Conservation (phyloP, 2,329 filamentous ascomycete species). For the Paraphaeosphaeria minitans region DNA sequence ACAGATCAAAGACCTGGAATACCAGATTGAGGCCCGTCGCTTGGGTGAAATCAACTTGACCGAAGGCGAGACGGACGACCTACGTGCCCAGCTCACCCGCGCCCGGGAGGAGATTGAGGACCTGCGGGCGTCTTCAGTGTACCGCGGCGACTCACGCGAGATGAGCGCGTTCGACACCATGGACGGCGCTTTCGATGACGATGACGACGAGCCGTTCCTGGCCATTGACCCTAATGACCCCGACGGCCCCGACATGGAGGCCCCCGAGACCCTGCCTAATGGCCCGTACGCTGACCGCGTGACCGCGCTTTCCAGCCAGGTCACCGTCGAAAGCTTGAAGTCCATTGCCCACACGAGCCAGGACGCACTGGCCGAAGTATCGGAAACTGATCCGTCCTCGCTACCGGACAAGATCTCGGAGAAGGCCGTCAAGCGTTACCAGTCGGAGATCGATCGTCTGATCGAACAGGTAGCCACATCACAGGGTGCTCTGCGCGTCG, state of each 20-base stretch:
- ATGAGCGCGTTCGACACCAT: slow-evolving; percentile 28
- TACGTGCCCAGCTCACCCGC: slow-evolving; percentile 42
- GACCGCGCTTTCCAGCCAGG: slow-evolving; percentile 33
- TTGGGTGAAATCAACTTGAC: slow-evolving; percentile 47
- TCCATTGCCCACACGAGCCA: slow-evolving; percentile 32
- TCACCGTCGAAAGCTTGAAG: slow-evolving; percentile 35
- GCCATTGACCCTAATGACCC: slow-evolving; percentile 43
- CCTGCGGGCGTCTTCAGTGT: slow-evolving; percentile 38
- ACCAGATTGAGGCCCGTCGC: slow-evolving; percentile 43
- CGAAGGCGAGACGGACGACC: slow-evolving; percentile 41
- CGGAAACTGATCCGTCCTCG: slow-evolving; percentile 17
- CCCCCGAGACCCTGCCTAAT: slow-evolving; percentile 25
- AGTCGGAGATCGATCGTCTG: slow-evolving; percentile 49
- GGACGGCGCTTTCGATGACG: slow-evolving; percentile 36
- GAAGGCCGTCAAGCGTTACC: slow-evolving; percentile 42
- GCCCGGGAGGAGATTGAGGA: slow-evolving; percentile 43
- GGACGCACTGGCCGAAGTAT: slow-evolving; percentile 31
- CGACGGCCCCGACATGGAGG: slow-evolving; percentile 38
- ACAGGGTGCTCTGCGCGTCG: slow-evolving; percentile 48
- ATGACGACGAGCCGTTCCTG: slow-evolving; percentile 29
- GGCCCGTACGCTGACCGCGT: slow-evolving; percentile 38
- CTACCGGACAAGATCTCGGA: slow-evolving; percentile 41
- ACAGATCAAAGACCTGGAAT: slow-evolving; percentile 45
- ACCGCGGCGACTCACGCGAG: slow-evolving; percentile 34
- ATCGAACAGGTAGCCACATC: slow-evolving; percentile 46